Percentiles rank a stretch among this genome's conserved stretches.
Evolutionary conservation across 148 eudicot genomes (phyloP).

Genomic region (Vaccinium vitisidaea): DNA sequence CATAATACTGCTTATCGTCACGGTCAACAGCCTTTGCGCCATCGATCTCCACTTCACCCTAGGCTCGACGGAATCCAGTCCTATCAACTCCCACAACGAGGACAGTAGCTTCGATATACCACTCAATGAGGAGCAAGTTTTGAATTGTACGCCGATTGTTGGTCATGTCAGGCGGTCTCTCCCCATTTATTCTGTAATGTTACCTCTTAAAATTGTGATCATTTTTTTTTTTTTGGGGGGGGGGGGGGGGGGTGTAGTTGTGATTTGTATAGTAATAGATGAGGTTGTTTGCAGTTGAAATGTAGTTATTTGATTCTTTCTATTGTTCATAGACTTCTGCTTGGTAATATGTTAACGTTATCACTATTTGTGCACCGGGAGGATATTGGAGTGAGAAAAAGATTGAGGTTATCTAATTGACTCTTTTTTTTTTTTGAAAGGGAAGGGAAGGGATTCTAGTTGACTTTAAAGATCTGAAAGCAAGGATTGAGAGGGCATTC

Average conservation of each 20-base stretch:
- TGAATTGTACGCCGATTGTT: not conserved
- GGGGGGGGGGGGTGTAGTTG: too few species aligned
- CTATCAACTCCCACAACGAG: conserved; percentile 25
- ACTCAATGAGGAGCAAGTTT: not conserved
- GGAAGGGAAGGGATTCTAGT: too few species aligned
- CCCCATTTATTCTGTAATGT: not conserved
- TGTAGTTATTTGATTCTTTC: not conserved
- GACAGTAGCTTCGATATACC: conserved; percentile 9
- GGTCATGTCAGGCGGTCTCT: not conserved
- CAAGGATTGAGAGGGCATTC: too few species aligned
- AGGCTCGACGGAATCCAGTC: conserved; percentile 28
- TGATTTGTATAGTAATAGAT: not conserved
- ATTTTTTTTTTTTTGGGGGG: not conserved
- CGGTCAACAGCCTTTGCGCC: not conserved
- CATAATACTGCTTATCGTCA: not conserved
- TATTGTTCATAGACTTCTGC: not conserved
- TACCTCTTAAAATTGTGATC: not conserved
- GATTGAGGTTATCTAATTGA: too few species aligned
- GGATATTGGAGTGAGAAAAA: too few species aligned
- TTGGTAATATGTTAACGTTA: not conserved
- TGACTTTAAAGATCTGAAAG: too few species aligned
- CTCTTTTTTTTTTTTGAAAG: too few species aligned
- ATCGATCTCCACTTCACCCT: conserved; percentile 3
- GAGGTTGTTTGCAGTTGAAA: not conserved
- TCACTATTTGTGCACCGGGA: too few species aligned